A percentile compares a stretch with the other conserved stretches of the same genome.
phyloP scores from a whole-genome alignment of 2,329 filamentous ascomycete species.

The Verticillium tricorpus region DNA sequence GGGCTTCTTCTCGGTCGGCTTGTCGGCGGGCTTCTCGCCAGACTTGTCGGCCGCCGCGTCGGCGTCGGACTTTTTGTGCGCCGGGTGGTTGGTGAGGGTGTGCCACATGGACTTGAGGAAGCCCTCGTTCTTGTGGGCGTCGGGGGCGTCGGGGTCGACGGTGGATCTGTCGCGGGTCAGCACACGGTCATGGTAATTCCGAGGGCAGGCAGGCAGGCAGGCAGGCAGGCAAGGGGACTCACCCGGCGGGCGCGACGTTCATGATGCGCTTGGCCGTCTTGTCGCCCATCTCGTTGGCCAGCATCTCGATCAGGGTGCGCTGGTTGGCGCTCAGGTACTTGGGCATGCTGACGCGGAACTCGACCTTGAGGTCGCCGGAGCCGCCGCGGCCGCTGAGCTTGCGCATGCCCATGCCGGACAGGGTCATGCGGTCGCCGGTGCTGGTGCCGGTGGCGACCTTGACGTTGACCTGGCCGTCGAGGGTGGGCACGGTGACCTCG shows the following conservation, averaged over 20 bases:
- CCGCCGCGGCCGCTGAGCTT: constrained; percentile 65
- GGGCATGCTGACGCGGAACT: constrained; percentile 93
- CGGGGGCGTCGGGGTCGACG: constrained; percentile 22
- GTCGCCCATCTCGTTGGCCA: constrained; percentile 94
- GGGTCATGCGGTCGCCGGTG: constrained; percentile 85
- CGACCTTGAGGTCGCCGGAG: constrained; percentile 81
- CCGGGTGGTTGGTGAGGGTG: constrained; percentile 73
- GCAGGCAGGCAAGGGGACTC: constrained; percentile 23
- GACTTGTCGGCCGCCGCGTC: constrained; percentile 15
- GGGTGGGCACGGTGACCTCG: constrained; percentile 81
- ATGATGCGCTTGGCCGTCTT: constrained; percentile 89
- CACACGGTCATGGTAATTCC: no score
- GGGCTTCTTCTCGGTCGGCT: constrained; percentile 5
- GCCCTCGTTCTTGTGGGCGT: constrained; percentile 73
- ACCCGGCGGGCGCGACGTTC: constrained; percentile 62
- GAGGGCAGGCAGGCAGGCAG: no score
- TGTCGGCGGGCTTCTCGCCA: neutral
- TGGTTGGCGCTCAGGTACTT: constrained; percentile 92
- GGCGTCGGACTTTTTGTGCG: constrained; percentile 37
- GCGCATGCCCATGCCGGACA: constrained; percentile 92
- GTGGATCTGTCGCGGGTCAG: constrained; percentile 4
- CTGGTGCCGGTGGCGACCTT: constrained; percentile 88
- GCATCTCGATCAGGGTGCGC: constrained; percentile 87
- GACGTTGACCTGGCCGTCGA: constrained; percentile 86
- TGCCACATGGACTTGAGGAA: constrained; percentile 95